Evolutionary conservation across 2,329 filamentous ascomycete species (phyloP), one percentile per base, ranked within the genome.

Genomic region (Cladosporium sp.): DNA sequence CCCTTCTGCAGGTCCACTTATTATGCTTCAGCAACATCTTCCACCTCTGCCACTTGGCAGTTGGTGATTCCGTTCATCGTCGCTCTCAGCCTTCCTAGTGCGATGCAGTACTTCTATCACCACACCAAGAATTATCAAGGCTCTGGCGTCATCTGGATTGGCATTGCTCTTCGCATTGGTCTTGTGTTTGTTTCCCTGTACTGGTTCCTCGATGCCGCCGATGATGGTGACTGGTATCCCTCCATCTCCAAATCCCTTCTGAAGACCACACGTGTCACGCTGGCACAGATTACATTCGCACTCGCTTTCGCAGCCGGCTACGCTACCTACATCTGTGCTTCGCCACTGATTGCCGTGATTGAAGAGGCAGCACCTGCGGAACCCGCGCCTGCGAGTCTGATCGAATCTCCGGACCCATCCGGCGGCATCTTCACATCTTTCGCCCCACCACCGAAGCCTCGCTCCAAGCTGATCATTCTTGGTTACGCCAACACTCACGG

Each of bases 401-500:
- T 66, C 8, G 75, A 78, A 68, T 71, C 60, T 67, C 67, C 68
- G 4, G 70, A 76, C 46, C 68, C 76, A 4, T 62, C 60, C 16
- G 72, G 74, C 7, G 71, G 73, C 3, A 72, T 77, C 65, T 75
- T 81, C 66, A 77, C 79, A 5, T 71, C 78, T 28, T 70, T 77
- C 65, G 73, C 73, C 49, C 71, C 69, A 28, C 72, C 73, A 0
- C 71, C 82, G 5, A 61, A 67, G 6, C 70, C 73, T 40, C 71
- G 72, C 21, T 69, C 71, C 44, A 77, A 76, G 65, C 69, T 77
- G 49, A 87, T 97, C 67, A 91, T 90, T 35, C 85, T 96, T 21
- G 95, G 95, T 53, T 98, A 96, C 78, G 91, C 90, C 69, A 99
- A 99, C 74, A 88, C 92, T n/a, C 89, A 97, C 74, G 95, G 95